A percentile compares a stretch with the other conserved stretches of the same genome.
Conservation (phyloP, 1,284 basidiomycete genomes). For the Dichomitus squalens region DNA sequence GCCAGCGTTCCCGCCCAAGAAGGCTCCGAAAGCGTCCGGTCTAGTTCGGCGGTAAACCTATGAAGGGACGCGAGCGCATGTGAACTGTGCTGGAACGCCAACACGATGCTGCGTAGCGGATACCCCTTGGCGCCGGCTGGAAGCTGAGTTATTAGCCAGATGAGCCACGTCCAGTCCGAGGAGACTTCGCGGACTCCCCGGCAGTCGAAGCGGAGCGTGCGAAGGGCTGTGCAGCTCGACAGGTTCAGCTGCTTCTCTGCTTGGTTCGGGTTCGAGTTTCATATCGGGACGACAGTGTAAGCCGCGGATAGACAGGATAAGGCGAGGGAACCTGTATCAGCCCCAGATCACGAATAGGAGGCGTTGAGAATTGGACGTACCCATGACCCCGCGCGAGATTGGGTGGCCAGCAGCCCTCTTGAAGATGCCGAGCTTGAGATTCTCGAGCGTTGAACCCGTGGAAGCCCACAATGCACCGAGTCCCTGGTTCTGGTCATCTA, state of each 20-base stretch:
- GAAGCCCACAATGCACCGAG: slow-evolving; percentile 15
- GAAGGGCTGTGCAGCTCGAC: slow-evolving; percentile 8
- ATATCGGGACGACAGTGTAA: not conserved
- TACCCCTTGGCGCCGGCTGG: not conserved
- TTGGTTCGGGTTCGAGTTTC: not conserved
- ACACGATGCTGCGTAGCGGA: not conserved
- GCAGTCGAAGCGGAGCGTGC: slow-evolving; percentile 16
- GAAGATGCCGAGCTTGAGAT: slow-evolving; percentile 12
- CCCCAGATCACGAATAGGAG: not conserved
- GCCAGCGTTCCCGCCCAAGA: not conserved
- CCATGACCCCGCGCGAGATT: slow-evolving; percentile 2
- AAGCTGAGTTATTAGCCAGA: slow-evolving; percentile 7
- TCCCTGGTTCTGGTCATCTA: not conserved
- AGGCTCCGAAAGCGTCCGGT: not conserved
- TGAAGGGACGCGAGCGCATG: slow-evolving; percentile 19
- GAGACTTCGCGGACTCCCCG: slow-evolving; percentile 9
- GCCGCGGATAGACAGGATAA: not conserved
- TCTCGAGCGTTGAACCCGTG: slow-evolving; percentile 10
- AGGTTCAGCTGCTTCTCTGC: slow-evolving; percentile 16
- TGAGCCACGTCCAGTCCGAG: slow-evolving; percentile 16
- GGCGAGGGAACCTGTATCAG: not conserved
- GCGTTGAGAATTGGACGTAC: not conserved
- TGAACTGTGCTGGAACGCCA: slow-evolving; percentile 15
- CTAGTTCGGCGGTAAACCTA: slow-evolving; percentile 8
- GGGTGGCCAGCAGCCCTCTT: not conserved